Percentiles rank a stretch among this genome's conserved stretches.
Evolutionary conservation across 768 basidiomycete species (phyloP).

Genomic region (Lyophyllum atratum): DNA sequence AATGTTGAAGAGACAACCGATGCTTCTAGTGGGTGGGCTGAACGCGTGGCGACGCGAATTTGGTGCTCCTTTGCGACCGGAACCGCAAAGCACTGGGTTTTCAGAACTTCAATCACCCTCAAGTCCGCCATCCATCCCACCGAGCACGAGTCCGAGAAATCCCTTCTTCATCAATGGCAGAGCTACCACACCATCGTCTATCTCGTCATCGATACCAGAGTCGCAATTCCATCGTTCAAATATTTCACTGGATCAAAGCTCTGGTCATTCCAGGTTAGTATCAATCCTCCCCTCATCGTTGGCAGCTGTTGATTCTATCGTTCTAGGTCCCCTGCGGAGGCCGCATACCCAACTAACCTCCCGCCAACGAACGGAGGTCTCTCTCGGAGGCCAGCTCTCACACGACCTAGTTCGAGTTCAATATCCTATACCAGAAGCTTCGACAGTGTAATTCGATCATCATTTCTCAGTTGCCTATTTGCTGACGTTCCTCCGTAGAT

Average conservation of each 20-base stretch:
- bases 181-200: constrained; percentile 14
- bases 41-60: constrained; percentile 75
- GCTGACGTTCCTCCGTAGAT: constrained; percentile 25
- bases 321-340: constrained; percentile 44
- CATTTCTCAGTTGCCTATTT: background rate
- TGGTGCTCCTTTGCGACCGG: constrained; percentile 32
- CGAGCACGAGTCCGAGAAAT: constrained; percentile 29
- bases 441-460: constrained; percentile 42
- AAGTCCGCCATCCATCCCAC: constrained; percentile 19
- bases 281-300: background rate
- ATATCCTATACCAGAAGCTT: constrained; percentile 49
- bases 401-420: constrained; percentile 42
- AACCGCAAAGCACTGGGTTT: constrained; percentile 20
- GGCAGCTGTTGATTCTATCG: background rate
- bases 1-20: constrained; percentile 71
- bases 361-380: constrained; percentile 26
- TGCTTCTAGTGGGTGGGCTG: constrained; percentile 84
- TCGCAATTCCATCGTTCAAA: constrained; percentile 23
- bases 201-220: constrained; percentile 21
- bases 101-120: constrained; percentile 4
- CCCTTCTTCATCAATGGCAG: constrained; percentile 22
- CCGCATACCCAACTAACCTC: constrained; percentile 29
- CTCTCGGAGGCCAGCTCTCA: constrained; percentile 41
- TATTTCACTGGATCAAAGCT: constrained; percentile 41
- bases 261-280: constrained; percentile 44